A percentile compares a stretch with the other conserved stretches of the same genome.
Evolutionary conservation across 2,329 filamentous ascomycete genomes (phyloP).

Genomic region (Aspergillus sp.): DNA sequence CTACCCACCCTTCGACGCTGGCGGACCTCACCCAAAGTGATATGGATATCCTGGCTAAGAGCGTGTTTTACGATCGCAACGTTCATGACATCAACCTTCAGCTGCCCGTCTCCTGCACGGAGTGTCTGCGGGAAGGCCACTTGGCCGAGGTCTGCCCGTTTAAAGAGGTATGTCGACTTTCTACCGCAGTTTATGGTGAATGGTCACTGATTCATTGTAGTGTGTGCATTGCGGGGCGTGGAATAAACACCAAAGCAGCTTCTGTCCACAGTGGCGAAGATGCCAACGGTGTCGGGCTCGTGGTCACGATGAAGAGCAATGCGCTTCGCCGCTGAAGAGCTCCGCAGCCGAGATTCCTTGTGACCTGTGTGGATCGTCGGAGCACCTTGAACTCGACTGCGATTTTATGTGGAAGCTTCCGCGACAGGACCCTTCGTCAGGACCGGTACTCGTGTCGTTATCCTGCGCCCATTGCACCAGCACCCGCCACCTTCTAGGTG

Average conservation of each 20-base stretch:
- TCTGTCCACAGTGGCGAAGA: slow-evolving; percentile 40
- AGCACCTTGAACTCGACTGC: slow-evolving; percentile 61
- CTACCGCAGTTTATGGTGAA: background rate
- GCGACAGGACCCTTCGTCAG: slow-evolving; percentile 19
- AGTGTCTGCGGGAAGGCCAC: slow-evolving; percentile 44
- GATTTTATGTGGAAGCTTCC: slow-evolving; percentile 55
- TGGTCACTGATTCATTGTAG: slow-evolving; percentile 12
- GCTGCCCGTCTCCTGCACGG: slow-evolving; percentile 40
- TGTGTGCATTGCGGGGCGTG: slow-evolving; percentile 44
- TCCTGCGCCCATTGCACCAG: slow-evolving; percentile 45
- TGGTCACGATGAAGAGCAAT: slow-evolving; percentile 54
- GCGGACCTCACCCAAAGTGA: slow-evolving; percentile 38
- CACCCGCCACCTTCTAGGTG: slow-evolving; percentile 42
- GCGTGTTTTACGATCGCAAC: slow-evolving; percentile 38
- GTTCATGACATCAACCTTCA: slow-evolving; percentile 39
- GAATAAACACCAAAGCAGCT: slow-evolving; percentile 37
- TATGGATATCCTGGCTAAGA: slow-evolving; percentile 39
- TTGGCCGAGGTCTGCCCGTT: slow-evolving; percentile 41
- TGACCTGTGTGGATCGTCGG: slow-evolving; percentile 55
- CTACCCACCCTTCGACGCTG: slow-evolving; percentile 30
- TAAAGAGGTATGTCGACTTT: slow-evolving; percentile 34
- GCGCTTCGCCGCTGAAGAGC: slow-evolving; percentile 56
- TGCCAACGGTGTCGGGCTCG: slow-evolving; percentile 59
- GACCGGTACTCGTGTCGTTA: slow-evolving; percentile 39
- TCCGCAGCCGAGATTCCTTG: slow-evolving; percentile 50